Evolutionary conservation across 1,284 basidiomycete species (phyloP), one percentile per base, ranked within the genome.

Genomic region (Irpex rosettiformis): DNA sequence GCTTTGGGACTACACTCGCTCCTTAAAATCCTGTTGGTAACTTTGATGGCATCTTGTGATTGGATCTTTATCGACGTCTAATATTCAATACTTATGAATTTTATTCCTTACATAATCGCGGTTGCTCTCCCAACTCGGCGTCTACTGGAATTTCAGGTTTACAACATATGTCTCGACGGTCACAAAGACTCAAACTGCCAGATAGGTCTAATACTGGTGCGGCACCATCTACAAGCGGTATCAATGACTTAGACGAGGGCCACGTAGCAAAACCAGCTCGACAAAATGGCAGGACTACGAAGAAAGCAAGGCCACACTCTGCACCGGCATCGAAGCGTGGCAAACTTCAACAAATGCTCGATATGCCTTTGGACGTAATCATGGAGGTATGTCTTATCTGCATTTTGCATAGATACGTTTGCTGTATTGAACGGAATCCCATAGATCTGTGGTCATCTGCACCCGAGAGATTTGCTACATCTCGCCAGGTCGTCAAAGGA

Each of bases 401-500:
- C 21, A 45, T 11, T 18, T 18, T 1, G 21, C 13, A 11, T 11
- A 45, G 16, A 18, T 45, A 45, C 43, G 10, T 22, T 45, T 37
- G 11, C 16, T 37, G 16, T 16, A 11, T 11, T 37, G 11, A 45
- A 11, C 21, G 43, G 16, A 8, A 18, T 21, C n/a, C 13, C 24
- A n/a, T 43, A 58, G 57, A 58, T 58, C 3, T 45, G 52, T 22
- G 25, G 52, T 10, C 52, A 54, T 18, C 43, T 58, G 40, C 37
- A 33, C 25, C 59, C 59, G 2, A 27, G 28, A 4, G 59, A 61
- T 54, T 30, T 61, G 6, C 29, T 56, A 30, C 8, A 42, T 22
- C 56, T 61, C 7, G 52, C 59, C 3, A 28, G 59, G 40, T 55
- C 30, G 4, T 51, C 28, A 6, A 61, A 58, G 25, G 18, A 28